These are phyloP conservation scores for Lichtheimia ramosa DNA, from an alignment of 371 early-diverging fungal genomes.

Conservation along the genomic window DNA sequence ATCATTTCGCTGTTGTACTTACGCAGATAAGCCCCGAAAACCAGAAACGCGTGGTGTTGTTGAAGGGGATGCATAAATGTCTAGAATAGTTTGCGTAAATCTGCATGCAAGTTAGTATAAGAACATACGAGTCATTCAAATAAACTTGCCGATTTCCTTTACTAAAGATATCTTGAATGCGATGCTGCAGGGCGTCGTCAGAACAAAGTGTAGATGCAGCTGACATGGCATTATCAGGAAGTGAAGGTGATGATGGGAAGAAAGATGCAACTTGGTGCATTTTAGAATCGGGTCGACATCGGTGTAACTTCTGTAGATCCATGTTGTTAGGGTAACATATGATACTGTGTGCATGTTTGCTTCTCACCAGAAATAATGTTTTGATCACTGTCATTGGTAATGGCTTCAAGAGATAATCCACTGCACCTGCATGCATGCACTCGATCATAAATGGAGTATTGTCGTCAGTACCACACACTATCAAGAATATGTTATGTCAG, in stretches of 20 bases:
- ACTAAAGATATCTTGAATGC: conserved; percentile 24
- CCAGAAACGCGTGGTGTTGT: not conserved
- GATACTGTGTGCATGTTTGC: too few relatives aligned
- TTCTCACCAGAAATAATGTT: conserved; percentile 50
- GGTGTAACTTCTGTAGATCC: conserved; percentile 16
- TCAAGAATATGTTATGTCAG: not conserved
- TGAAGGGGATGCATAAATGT: conserved; percentile 13
- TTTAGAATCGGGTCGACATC: conserved; percentile 18
- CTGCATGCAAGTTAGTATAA: conserved; percentile 5
- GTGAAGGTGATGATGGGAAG: conserved; percentile 5
- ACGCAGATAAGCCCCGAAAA: conserved; percentile 14
- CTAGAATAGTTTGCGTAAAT: conserved; percentile 18
- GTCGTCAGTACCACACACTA: conserved; percentile 33
- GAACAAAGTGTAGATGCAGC: conserved; percentile 10
- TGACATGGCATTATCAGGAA: conserved; percentile 3
- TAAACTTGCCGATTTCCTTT: conserved; percentile 21
- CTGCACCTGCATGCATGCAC: conserved; percentile 49
- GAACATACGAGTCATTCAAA: not conserved
- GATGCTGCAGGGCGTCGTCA: conserved; percentile 20
- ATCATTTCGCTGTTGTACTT: not conserved
- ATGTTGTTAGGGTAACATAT: too few relatives aligned
- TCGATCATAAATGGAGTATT: conserved; percentile 35
- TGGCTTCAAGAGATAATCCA: conserved; percentile 52
- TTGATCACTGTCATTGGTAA: conserved; percentile 48
- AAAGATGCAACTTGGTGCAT: conserved; percentile 13